Evolutionary conservation across 371 early-diverging fungal species (phyloP).

Genomic region (Rhizopus arrhizus): DNA sequence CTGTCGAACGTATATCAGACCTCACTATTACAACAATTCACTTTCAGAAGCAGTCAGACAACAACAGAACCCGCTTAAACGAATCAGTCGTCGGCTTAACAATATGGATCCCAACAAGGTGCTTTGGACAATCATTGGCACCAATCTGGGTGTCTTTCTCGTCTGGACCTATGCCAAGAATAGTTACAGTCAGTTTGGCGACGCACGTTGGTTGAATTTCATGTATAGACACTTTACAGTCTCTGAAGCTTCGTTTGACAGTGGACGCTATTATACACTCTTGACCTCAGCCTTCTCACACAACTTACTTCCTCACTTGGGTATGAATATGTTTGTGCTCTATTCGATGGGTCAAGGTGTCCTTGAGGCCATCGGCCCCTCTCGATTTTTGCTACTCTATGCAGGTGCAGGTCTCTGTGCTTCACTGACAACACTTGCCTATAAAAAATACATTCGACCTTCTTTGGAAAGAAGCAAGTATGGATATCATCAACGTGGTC

Average conservation of each 20-base stretch:
- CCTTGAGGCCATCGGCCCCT: constrained; percentile 42
- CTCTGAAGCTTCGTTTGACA: constrained; percentile 34
- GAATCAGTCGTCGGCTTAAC: constrained; percentile 32
- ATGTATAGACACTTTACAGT: constrained; percentile 53
- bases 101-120: constrained; percentile 42
- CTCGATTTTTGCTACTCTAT: constrained; percentile 48
- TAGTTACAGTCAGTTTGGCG: constrained; percentile 48
- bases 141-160: constrained; percentile 52
- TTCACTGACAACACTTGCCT: constrained; percentile 29
- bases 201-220: constrained; percentile 42
- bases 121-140: constrained; percentile 48
- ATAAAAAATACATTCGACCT: constrained; percentile 43
- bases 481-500: not conserved
- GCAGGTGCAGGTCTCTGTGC: constrained; percentile 40
- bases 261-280: constrained; percentile 52
- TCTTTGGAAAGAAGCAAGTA: constrained; percentile 22
- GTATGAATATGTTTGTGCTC: constrained; percentile 57
- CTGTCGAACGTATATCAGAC: constrained; percentile 29
- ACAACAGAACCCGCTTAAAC: constrained; percentile 29
- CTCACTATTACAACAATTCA: constrained; percentile 34
- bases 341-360: constrained; percentile 50
- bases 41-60: constrained; percentile 27
- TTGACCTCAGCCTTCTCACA: constrained; percentile 59
- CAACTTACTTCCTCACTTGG: constrained; percentile 48
- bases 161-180: constrained; percentile 60